These are phyloP conservation scores for Cardamine resedifolia DNA, from an alignment of 345 rosid genomes.

Conservation along the genomic window DNA sequence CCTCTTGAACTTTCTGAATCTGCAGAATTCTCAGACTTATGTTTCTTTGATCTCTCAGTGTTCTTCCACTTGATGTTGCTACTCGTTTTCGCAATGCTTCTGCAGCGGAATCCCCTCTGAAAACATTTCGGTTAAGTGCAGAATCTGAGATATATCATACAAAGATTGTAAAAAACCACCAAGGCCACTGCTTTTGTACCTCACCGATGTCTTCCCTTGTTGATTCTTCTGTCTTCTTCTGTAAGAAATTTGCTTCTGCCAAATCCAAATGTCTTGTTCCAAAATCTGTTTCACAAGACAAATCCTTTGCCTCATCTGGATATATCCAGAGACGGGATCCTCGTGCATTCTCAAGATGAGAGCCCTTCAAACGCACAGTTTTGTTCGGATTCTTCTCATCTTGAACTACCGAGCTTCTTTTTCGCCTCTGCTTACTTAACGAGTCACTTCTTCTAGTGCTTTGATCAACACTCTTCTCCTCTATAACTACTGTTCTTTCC, in stretches of 20 bases:
- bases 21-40: constrained; percentile 21
- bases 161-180: background rate
- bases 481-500: constrained; percentile 36
- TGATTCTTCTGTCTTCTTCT: constrained; percentile 24
- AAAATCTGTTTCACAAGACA: constrained; percentile 47
- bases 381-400: constrained; percentile 30
- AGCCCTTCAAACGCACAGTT: constrained; percentile 22
- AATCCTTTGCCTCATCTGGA: constrained; percentile 49
- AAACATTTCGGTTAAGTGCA: constrained; percentile 8
- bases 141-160: constrained; percentile 2
- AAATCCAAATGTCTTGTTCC: constrained; percentile 43
- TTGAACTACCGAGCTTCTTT: constrained; percentile 21
- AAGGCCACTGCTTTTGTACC: constrained; percentile 43
- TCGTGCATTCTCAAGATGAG: constrained; percentile 29
- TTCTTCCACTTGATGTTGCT: constrained; percentile 25
- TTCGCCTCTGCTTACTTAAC: constrained; percentile 34
- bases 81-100: background rate
- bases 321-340: constrained; percentile 69
- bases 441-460: constrained; percentile 31
- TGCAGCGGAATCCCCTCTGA: constrained; percentile 23
- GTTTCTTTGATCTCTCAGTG: constrained; percentile 27
- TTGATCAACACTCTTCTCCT: constrained; percentile 38
- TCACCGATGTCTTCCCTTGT: constrained; percentile 37
- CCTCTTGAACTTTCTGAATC: constrained; percentile 26
- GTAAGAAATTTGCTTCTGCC: constrained; percentile 21